Evolutionary conservation across 495 filamentous ascomycete species (phyloP).

Genomic region (Parathielavia appendiculata): DNA sequence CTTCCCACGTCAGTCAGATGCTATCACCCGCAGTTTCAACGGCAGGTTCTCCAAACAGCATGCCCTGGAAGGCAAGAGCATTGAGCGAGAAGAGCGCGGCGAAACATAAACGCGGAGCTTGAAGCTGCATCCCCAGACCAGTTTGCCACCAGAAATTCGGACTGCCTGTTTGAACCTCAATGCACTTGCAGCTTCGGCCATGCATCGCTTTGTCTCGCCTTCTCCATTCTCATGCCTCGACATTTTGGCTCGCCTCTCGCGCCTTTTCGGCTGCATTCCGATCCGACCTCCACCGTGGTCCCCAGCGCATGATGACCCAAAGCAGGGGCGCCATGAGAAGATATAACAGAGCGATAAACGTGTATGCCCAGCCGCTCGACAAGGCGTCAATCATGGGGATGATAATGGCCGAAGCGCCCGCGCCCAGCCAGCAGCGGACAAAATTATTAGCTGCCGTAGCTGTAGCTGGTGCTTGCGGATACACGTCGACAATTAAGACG

Average conservation of each 20-base stretch:
- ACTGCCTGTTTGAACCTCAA: too few species aligned
- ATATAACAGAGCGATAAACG: slow-evolving; percentile 54
- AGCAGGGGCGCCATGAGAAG: slow-evolving; percentile 49
- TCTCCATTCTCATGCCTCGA: background rate
- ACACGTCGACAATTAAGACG: slow-evolving; percentile 61
- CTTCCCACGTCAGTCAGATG: too few species aligned
- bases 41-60: too few species aligned
- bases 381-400: slow-evolving; percentile 59
- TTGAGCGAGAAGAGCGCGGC: too few species aligned
- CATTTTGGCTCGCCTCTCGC: background rate
- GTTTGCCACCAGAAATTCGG: too few species aligned
- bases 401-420: slow-evolving; percentile 59
- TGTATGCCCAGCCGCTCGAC: slow-evolving; percentile 66
- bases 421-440: slow-evolving; percentile 60
- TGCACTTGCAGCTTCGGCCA: too few species aligned
- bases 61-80: too few species aligned
- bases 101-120: too few species aligned
- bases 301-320: slow-evolving; percentile 36
- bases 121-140: too few species aligned
- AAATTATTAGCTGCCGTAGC: slow-evolving; percentile 68
- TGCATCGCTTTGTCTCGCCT: too few species aligned
- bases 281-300: slow-evolving; percentile 35
- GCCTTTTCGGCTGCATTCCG: slow-evolving; percentile 5
- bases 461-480: slow-evolving; percentile 53
- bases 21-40: too few species aligned